A percentile compares a stretch with the other conserved stretches of the same genome.
Evolutionary conservation across 2,329 filamentous ascomycete species (phyloP).

Genomic region (Calonectria hongkongensis): DNA sequence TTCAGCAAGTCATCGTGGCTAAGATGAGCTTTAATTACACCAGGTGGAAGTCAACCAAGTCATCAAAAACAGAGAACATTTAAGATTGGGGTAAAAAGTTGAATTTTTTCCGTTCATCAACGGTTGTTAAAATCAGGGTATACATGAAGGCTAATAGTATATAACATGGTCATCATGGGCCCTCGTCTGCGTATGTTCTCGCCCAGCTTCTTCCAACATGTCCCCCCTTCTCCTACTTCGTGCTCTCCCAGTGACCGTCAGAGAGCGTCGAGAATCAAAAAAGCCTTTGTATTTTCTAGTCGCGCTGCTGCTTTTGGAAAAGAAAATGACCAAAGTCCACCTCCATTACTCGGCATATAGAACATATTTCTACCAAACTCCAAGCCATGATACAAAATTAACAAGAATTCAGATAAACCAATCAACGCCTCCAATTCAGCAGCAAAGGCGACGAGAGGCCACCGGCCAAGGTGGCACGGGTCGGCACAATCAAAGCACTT

Average conservation of each 20-base stretch:
- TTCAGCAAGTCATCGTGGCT: no score
- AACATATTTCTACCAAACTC: conserved; percentile 47
- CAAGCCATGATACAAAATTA: conserved; percentile 42
- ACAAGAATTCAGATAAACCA: conserved; percentile 34
- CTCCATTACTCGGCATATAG: conserved; percentile 36
- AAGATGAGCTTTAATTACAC: no score
- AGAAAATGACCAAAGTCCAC: conserved; percentile 21
- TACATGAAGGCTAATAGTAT: conserved; percentile 27
- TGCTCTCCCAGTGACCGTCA: neutral
- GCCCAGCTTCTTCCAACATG: neutral
- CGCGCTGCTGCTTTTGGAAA: conserved; percentile 17
- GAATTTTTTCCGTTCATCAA: neutral
- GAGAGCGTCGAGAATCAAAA: neutral
- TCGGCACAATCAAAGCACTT: no score
- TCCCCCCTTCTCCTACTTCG: neutral
- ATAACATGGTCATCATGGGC: conserved; percentile 25
- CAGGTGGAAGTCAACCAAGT: no score
- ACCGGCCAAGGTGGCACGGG: neutral
- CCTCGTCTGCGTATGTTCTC: conserved; percentile 8
- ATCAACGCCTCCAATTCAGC: conserved; percentile 37
- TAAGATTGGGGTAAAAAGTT: neutral
- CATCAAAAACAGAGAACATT: neutral
- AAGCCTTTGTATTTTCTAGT: neutral
- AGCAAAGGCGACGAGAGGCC: conserved; percentile 9
- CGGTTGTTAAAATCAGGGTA: conserved; percentile 19